Conservation (phyloP, 305 asterid genomes). For the Solanum hybrid region DNA sequence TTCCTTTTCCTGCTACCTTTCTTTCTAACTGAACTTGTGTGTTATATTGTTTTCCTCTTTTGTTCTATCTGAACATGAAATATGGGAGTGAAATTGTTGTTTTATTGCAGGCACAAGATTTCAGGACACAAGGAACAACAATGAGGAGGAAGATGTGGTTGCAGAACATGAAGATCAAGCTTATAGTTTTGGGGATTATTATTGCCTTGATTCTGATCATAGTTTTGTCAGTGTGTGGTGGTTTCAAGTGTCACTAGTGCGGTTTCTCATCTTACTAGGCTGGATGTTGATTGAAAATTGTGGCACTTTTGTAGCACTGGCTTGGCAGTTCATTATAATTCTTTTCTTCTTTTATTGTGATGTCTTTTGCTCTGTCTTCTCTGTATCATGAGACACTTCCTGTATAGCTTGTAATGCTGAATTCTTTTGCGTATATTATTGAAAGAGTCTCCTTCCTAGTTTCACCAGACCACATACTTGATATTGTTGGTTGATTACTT, state of each 20-base stretch:
- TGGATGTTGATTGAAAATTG: slow-evolving; percentile 1
- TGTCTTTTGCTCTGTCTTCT: not conserved
- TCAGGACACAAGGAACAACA: slow-evolving; percentile 70
- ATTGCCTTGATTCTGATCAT: slow-evolving; percentile 67
- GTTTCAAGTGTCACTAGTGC: slow-evolving; percentile 44
- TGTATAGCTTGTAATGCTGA: slow-evolving; percentile 10
- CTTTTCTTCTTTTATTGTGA: not conserved
- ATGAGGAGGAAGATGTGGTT: slow-evolving; percentile 84
- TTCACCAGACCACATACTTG: not conserved
- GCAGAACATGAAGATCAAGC: slow-evolving; percentile 79
- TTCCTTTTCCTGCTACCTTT: not conserved
- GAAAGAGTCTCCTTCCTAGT: not conserved
- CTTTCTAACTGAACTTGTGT: not conserved
- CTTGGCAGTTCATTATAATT: not conserved
- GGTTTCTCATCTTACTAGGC: not conserved
- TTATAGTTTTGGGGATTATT: slow-evolving; percentile 60
- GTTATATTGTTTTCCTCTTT: not conserved
- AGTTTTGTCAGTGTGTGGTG: slow-evolving; percentile 58
- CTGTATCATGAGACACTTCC: not conserved
- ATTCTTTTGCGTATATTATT: slow-evolving; percentile 1
- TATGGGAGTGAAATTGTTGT: not conserved
- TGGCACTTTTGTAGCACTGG: slow-evolving; percentile 9
- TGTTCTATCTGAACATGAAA: not conserved
- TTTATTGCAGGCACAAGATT: slow-evolving; percentile 63
- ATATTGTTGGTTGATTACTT: not conserved